phyloP scores from a whole-genome alignment of 1,284 basidiomycete species.

The Tylopilus sp. region DNA sequence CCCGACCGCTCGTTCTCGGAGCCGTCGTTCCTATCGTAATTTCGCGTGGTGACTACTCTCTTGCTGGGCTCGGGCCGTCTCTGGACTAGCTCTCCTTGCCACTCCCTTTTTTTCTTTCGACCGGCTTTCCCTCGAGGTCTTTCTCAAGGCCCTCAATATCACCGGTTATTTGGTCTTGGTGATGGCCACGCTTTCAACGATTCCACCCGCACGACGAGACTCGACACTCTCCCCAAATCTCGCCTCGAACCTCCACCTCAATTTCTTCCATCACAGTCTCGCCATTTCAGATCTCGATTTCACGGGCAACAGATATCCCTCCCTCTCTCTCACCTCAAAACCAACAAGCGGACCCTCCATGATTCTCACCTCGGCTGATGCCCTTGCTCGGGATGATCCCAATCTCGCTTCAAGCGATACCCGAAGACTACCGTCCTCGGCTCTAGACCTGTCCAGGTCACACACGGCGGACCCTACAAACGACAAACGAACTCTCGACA shows the following conservation, averaged over 20 bases:
- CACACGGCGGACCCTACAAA: conserved; percentile 15
- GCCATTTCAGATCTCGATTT: conserved; percentile 56
- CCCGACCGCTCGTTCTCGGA: not conserved
- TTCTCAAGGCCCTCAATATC: conserved; percentile 19
- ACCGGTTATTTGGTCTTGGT: conserved; percentile 20
- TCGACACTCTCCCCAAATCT: conserved; percentile 33
- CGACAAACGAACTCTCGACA: conserved; percentile 23
- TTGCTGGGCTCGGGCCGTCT: not conserved
- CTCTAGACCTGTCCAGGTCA: conserved; percentile 12
- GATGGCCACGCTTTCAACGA: conserved; percentile 47
- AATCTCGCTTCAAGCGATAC: conserved; percentile 9
- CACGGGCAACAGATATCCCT: conserved; percentile 59
- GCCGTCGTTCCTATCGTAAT: not conserved
- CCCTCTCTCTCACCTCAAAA: conserved; percentile 34
- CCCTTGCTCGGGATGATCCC: conserved; percentile 19
- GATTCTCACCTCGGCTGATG: conserved; percentile 24
- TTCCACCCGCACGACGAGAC: conserved; percentile 44
- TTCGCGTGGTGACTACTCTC: not conserved
- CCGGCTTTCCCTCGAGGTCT: conserved; percentile 15
- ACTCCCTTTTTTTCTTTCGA: conserved; percentile 8
- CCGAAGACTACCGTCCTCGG: conserved; percentile 11
- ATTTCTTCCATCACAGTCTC: conserved; percentile 49
- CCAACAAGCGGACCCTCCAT: conserved; percentile 31
- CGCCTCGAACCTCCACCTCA: conserved; percentile 33
- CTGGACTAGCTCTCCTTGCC: conserved; percentile 7